Percentiles rank a stretch among this genome's conserved stretches.
Conservation (phyloP, 352 stramenopile species). For the Thalassiosira exigua region DNA sequence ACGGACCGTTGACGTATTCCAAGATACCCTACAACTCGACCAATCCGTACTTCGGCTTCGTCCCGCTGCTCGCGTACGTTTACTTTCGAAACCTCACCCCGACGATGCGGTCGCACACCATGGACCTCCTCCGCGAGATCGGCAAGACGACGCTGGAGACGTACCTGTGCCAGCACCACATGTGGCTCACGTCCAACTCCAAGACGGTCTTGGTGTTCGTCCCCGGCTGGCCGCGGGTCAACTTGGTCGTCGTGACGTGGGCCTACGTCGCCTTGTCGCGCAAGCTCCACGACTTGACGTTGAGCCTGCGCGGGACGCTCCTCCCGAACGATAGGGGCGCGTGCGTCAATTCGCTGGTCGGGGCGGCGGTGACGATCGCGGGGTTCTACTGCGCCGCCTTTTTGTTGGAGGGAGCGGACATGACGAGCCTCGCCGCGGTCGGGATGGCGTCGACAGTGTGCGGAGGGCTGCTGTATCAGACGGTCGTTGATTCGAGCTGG, state of each 20-base stretch:
- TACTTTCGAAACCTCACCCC: slow-evolving; percentile 84
- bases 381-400: slow-evolving; percentile 29
- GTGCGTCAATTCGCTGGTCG: slow-evolving; percentile 16
- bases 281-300: slow-evolving; percentile 39
- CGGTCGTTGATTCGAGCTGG: slow-evolving; percentile 51
- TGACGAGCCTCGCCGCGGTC: slow-evolving; percentile 31
- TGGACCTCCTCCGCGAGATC: slow-evolving; percentile 77
- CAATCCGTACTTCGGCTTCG: slow-evolving; percentile 85
- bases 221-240: slow-evolving; percentile 65
- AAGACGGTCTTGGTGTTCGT: slow-evolving; percentile 80
- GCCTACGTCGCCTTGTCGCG: slow-evolving; percentile 73
- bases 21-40: slow-evolving; percentile 82
- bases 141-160: slow-evolving; percentile 88
- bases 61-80: slow-evolving; percentile 84
- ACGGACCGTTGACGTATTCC: slow-evolving; percentile 30
- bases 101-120: slow-evolving; percentile 57
- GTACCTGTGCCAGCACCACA: slow-evolving; percentile 87
- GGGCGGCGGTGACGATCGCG: background rate
- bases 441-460: slow-evolving; percentile 34
- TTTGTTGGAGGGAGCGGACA: slow-evolving; percentile 20
- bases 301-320: slow-evolving; percentile 38
- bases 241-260: slow-evolving; percentile 77
- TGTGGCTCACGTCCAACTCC: slow-evolving; percentile 85
- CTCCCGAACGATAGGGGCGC: slow-evolving; percentile 48
- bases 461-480: slow-evolving; percentile 50